Evolutionary conservation across 2,329 filamentous ascomycete genomes (phyloP).

Genomic region (Mariannaea elegans): DNA sequence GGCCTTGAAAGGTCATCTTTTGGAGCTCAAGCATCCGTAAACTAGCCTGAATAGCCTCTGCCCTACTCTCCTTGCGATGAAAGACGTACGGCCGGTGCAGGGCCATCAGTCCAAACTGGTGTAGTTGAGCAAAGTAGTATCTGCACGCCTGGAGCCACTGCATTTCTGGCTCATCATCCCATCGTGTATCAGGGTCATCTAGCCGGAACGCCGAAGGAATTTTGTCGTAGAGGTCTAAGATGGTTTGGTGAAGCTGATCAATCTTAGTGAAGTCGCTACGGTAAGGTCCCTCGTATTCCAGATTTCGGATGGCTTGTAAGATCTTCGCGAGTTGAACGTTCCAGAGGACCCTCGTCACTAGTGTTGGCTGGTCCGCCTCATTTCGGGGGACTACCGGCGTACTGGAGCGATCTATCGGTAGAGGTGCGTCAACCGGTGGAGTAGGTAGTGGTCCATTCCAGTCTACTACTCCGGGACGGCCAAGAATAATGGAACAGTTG

Average conservation of each 20-base stretch:
- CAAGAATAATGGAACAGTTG: conserved; percentile 62
- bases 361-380: conserved; percentile 64
- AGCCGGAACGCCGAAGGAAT: conserved; percentile 64
- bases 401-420: conserved; percentile 57
- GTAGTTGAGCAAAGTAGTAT: conserved; percentile 56
- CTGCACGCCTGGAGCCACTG: conserved; percentile 61
- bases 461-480: conserved; percentile 65
- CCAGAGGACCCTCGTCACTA: conserved; percentile 63
- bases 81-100: conserved; percentile 71
- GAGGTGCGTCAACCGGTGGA: conserved; percentile 62
- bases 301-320: conserved; percentile 61
- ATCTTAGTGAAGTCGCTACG: conserved; percentile 64
- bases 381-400: conserved; percentile 58
- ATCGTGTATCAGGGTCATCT: conserved; percentile 65
- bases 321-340: conserved; percentile 57
- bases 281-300: conserved; percentile 65
- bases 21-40: conserved; percentile 65
- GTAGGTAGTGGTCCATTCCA: conserved; percentile 56
- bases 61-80: conserved; percentile 61
- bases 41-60: conserved; percentile 64
- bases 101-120: conserved; percentile 65
- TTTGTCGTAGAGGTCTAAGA: conserved; percentile 56
- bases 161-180: conserved; percentile 62
- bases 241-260: conserved; percentile 61
- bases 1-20: conserved; percentile 56